Base-by-base conservation (phyloP, 108 stramenopile genomes). In the Skeletonema tropicum region DNA sequence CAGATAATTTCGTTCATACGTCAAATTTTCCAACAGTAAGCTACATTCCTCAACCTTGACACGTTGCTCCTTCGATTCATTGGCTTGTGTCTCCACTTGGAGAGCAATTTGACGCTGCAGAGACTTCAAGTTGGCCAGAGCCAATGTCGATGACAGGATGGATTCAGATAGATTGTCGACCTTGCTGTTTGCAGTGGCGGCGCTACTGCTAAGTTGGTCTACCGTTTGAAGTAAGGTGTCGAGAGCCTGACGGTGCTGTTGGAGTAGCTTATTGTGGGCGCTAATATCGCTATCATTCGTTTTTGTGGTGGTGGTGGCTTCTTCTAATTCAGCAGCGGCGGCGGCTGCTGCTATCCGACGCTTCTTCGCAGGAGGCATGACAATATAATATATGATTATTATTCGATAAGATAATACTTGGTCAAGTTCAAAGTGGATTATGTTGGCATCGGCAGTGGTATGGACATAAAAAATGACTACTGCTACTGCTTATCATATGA, bases 1-100 rank as follows among this genome's bases (percentile, higher is more conserved):
- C 32, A 84, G 52, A 74, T 84, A 80, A 33, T 79, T 60, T 31
- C 64, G 32, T 41, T 84, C 83, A 57, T 84, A 84, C 10, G 58
- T 66, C 32, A 84, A 45, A 76, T 84, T 84, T 36, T 80, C 67
- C 41, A 84, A 60, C 57, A 64, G n/a, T n/a, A 80, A 59, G 38
- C 64, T 70, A 14, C 57, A 58, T 6, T 65, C 42, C 31, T 73
- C 83, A 3, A 71, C 83, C 55, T 65, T 61, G 9, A 10, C 39
- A n/a, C 78, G 29, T 38, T 72, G 66, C 14, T 48, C 33, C 41
- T 68, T 68, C 31, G 74, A 45, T 12, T 21, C 33, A 23, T 21
- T 31, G n/a, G 79, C 68, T 57, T 71, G 68, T 41, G 33, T 3
- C 31, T 80, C 75, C 36, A 71, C 62, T 49, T 39, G 76, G 29